Percentiles rank a stretch among this genome's conserved stretches.
phyloP scores from a whole-genome alignment of 2,329 filamentous ascomycete genomes.

The Arthrobotrys megalospora region DNA sequence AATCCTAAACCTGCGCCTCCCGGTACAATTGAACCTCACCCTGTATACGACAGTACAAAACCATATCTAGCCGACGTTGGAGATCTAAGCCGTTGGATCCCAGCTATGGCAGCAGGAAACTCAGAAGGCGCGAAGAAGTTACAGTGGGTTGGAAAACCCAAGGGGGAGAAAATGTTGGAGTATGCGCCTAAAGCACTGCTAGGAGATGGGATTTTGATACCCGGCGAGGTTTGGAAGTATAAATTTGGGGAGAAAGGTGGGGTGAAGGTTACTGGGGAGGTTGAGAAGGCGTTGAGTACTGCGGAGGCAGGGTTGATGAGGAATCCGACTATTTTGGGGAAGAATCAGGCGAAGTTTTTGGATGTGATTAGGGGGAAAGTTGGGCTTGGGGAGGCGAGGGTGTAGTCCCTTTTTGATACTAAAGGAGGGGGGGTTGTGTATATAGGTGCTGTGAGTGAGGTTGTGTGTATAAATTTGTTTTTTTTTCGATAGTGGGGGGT shows the following conservation, averaged over 20 bases:
- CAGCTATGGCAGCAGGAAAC: conserved; percentile 27
- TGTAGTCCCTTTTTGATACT: background rate
- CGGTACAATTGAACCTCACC: conserved; percentile 45
- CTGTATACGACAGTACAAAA: conserved; percentile 43
- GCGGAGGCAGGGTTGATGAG: conserved; percentile 50
- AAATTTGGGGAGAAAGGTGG: background rate
- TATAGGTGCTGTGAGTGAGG: conserved; percentile 12
- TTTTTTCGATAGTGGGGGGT: background rate
- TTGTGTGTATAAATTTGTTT: conserved; percentile 29
- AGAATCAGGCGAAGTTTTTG: conserved; percentile 41
- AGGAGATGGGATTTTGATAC: conserved; percentile 49
- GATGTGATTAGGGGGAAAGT: conserved; percentile 42
- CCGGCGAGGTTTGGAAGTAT: conserved; percentile 35
- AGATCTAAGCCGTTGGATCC: conserved; percentile 42
- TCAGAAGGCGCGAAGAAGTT: conserved; percentile 35
- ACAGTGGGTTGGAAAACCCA: conserved; percentile 45
- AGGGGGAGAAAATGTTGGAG: conserved; percentile 50
- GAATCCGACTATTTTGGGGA: conserved; percentile 52
- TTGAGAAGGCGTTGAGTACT: conserved; percentile 27
- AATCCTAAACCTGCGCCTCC: conserved; percentile 9
- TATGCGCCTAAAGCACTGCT: conserved; percentile 33
- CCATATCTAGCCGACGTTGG: conserved; percentile 39
- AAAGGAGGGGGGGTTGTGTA: conserved; percentile 1
- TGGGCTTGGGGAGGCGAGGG: conserved; percentile 31
- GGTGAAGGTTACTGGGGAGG: conserved; percentile 13